Conservation (phyloP, 768 basidiomycete genomes). For the Tephrocybe sp. region DNA sequence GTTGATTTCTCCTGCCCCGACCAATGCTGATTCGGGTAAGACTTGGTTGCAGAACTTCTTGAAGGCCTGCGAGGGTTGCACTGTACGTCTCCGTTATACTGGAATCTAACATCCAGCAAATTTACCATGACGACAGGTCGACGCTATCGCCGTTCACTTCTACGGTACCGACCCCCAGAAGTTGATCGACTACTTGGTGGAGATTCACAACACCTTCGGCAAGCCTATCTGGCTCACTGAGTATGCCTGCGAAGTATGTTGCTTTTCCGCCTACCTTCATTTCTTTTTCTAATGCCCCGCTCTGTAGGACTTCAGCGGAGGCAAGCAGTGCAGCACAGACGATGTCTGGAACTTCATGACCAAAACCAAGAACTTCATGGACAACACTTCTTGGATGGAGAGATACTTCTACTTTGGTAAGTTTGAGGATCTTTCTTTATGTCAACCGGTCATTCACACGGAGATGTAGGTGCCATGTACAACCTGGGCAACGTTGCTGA, state of each 20-base stretch:
- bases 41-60: slow-evolving; percentile 68
- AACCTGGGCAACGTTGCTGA: slow-evolving; percentile 57
- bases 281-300: background rate
- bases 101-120: background rate
- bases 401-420: slow-evolving; percentile 63
- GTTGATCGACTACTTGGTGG: slow-evolving; percentile 52
- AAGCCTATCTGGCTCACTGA: slow-evolving; percentile 64
- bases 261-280: background rate
- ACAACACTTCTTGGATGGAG: slow-evolving; percentile 39
- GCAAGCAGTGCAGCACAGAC: slow-evolving; percentile 35
- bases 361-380: slow-evolving; percentile 43
- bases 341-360: slow-evolving; percentile 52
- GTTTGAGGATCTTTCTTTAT: slow-evolving; percentile 21
- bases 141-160: slow-evolving; percentile 62
- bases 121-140: slow-evolving; percentile 38
- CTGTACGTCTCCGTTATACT: slow-evolving; percentile 37
- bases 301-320: slow-evolving; percentile 54
- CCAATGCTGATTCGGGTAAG: slow-evolving; percentile 56
- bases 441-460: too few relatives aligned
- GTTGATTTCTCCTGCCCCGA: slow-evolving; percentile 67
- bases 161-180: slow-evolving; percentile 54
- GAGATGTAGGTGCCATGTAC: slow-evolving; percentile 49
- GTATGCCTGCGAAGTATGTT: slow-evolving; percentile 61
- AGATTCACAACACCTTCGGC: slow-evolving; percentile 44
- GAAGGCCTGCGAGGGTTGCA: slow-evolving; percentile 48